Evolutionary conservation across 495 filamentous ascomycete genomes (phyloP), one percentile per base, ranked within the genome.

Genomic region (Talaromyces adpressus): DNA sequence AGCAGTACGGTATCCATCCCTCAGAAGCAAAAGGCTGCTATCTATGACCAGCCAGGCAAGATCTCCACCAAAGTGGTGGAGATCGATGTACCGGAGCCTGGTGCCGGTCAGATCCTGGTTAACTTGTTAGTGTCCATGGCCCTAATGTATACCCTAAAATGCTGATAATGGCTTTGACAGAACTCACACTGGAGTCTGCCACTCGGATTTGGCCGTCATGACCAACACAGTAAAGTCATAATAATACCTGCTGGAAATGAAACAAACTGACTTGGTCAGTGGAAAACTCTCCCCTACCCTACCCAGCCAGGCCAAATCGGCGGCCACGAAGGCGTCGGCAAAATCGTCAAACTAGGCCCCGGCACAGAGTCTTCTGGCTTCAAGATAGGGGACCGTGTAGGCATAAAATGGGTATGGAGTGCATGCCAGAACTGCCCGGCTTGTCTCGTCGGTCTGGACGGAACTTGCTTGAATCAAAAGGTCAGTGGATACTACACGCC

Each of bases 161-260:
- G n/a, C n/a, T n/a, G n/a, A n/a, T n/a, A n/a, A n/a, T n/a, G n/a
- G n/a, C n/a, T n/a, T n/a, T n/a, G n/a, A n/a, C n/a, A 86, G 85
- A 32, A 86, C 87, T 25, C 87, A 90, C 65, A 85, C 83, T 1
- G 88, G 89, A 57, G 85, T 91, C 36, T 90, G 88, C 71, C 87
- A 88, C 70, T 87, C 84, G 12, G 89, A 92, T 67, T 73, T 80
- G 64, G 79, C 81, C 27, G 72, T 89, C 66, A 89, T 89, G 82
- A 80, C 77, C 49, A 85, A 85, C 66, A 69, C 71, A 7, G 76
- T 79, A 72, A n/a, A n/a, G n/a, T n/a, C n/a, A n/a, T n/a, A n/a
- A n/a, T n/a, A n/a, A n/a, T n/a, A n/a, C n/a, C n/a, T n/a, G n/a
- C n/a, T n/a, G n/a, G n/a, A n/a, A n/a, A n/a, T n/a, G n/a, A 20